Conservation (phyloP, 176 grass and related monocot species). For the Bolboschoenus planiculmis region DNA sequence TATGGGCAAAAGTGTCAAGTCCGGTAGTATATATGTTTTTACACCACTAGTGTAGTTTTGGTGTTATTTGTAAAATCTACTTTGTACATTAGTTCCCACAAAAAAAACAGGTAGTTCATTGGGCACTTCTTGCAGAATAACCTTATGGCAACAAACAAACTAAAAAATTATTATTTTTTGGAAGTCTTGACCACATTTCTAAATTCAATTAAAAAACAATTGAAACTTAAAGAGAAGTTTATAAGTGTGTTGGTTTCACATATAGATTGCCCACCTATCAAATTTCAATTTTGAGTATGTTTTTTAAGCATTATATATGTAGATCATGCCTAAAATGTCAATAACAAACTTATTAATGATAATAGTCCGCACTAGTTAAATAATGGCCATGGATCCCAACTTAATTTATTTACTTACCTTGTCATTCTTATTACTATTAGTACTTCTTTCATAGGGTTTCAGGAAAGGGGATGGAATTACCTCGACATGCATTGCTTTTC, state of each 20-base stretch:
- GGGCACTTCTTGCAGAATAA: not conserved
- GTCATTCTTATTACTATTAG: not conserved
- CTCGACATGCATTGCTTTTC: slow-evolving; percentile 98
- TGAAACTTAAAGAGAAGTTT: not conserved
- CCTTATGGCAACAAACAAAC: not conserved
- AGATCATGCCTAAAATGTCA: not conserved
- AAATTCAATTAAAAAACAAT: not conserved
- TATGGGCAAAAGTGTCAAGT: not conserved
- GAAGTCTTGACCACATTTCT: not conserved
- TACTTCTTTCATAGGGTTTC: not conserved
- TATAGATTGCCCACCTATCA: not conserved
- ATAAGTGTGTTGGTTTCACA: not conserved
- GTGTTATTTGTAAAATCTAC: slow-evolving; percentile 1
- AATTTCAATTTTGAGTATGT: not conserved
- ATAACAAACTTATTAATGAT: not conserved
- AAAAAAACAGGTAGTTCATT: not conserved
- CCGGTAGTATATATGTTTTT: not conserved
- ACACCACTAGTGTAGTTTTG: not conserved
- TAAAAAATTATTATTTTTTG: not conserved
- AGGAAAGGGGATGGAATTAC: slow-evolving; percentile 22
- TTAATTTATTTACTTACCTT: not conserved
- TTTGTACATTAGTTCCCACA: not conserved
- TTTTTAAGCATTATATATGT: not conserved
- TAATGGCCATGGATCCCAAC: not conserved
- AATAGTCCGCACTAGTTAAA: not conserved